A percentile compares a stretch with the other conserved stretches of the same genome.
Evolutionary conservation across 805 yeast genomes (phyloP).

Genomic region (Candida krabiensis): DNA sequence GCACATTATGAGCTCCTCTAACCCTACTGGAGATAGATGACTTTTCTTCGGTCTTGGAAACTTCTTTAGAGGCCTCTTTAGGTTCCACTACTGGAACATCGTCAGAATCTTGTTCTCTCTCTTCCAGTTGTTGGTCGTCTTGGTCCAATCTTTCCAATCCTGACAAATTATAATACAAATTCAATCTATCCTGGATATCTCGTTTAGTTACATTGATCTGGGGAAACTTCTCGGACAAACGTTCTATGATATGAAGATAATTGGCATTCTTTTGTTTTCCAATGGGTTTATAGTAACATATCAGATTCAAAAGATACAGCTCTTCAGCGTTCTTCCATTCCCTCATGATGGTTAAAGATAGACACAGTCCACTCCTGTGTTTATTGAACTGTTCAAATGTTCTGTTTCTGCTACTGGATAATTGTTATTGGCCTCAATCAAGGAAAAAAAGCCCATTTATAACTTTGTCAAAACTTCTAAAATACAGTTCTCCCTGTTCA

Average conservation of each 20-base stretch:
- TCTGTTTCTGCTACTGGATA: no score
- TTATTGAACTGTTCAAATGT: no score
- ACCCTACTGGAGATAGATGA: not conserved
- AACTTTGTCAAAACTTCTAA: no score
- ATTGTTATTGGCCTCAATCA: no score
- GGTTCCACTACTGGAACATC: slow-evolving; percentile 1
- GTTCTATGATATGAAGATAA: slow-evolving; percentile 14
- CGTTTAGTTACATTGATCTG: slow-evolving; percentile 10
- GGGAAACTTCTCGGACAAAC: slow-evolving; percentile 22
- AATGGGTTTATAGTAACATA: slow-evolving; percentile 32
- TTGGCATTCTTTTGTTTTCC: slow-evolving; percentile 20
- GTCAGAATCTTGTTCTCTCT: slow-evolving; percentile 1
- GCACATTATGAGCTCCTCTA: not conserved
- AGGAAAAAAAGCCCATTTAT: no score
- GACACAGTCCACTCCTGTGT: no score
- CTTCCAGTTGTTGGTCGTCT: slow-evolving; percentile 10
- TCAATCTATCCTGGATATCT: slow-evolving; percentile 19
- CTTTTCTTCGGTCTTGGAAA: not conserved
- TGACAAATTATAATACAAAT: slow-evolving; percentile 27
- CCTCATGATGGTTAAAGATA: no score
- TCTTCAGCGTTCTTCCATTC: slow-evolving; percentile 27
- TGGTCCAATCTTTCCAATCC: slow-evolving; percentile 28
- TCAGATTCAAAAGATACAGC: slow-evolving; percentile 20
- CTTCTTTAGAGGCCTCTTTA: not conserved
- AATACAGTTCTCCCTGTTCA: no score